Conservation (phyloP, 73 alveolate species). For the Paramecium primaurelia region DNA sequence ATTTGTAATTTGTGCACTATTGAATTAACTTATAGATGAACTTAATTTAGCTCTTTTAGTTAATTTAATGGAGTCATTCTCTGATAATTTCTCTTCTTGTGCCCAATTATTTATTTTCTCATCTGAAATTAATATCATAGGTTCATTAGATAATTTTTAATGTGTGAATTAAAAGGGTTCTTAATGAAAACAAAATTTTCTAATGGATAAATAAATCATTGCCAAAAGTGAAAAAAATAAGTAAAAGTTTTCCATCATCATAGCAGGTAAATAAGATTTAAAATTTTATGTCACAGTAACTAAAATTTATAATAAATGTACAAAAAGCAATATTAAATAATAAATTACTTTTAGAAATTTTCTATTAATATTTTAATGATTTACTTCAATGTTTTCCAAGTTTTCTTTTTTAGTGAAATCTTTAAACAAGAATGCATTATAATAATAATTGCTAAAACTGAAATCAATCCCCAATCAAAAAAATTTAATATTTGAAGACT, state of each 20-base stretch:
- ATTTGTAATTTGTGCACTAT: not conserved
- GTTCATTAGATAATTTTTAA: not conserved
- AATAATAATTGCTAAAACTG: not conserved
- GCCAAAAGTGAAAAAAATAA: not conserved
- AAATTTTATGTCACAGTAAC: not conserved
- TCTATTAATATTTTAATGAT: not conserved
- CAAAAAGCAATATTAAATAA: not conserved
- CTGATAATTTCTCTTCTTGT: not conserved
- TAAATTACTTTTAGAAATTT: not conserved
- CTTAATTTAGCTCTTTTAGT: not conserved
- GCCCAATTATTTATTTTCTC: not conserved
- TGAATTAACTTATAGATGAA: not conserved
- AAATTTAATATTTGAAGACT: not conserved
- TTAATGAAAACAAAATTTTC: not conserved
- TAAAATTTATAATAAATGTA: not conserved
- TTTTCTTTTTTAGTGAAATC: not conserved
- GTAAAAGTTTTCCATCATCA: not conserved
- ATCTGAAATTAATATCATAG: not conserved
- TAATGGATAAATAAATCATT: not conserved
- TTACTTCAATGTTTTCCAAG: not conserved
- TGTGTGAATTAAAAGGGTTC: not conserved
- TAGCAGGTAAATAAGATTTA: not conserved
- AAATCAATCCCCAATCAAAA: conserved; percentile 1
- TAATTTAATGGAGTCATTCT: not conserved
- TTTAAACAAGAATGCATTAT: not conserved